These are phyloP conservation scores for Tetrahymena borealis DNA, from an alignment of 73 alveolate species.

Conservation along the genomic window DNA sequence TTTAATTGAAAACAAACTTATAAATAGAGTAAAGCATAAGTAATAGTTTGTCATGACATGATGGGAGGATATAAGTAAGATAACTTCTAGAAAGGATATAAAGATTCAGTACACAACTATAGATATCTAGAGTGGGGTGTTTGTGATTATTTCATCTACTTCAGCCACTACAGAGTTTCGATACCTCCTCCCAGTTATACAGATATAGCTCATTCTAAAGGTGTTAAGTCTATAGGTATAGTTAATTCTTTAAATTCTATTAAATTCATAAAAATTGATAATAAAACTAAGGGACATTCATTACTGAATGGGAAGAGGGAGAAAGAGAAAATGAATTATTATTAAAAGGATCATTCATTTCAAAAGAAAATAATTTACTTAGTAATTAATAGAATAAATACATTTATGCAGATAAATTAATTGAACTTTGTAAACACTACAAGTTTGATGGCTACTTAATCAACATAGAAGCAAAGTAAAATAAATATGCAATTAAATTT, in stretches of 20 bases:
- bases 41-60: conserved; percentile 42
- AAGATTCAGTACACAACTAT: conserved; percentile 28
- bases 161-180: conserved; percentile 57
- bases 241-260: too few species aligned
- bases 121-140: conserved; percentile 54
- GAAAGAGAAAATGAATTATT: conserved; percentile 2
- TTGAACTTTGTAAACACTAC: conserved; percentile 41
- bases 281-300: neutral
- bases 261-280: too few species aligned
- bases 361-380: neutral
- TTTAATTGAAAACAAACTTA: neutral
- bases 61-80: conserved; percentile 30
- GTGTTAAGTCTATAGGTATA: conserved; percentile 57
- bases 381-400: neutral
- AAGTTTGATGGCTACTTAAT: conserved; percentile 69
- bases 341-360: neutral
- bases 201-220: conserved; percentile 49
- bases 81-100: conserved; percentile 14
- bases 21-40: neutral
- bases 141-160: conserved; percentile 60
- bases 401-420: conserved; percentile 41
- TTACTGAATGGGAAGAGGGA: conserved; percentile 31
- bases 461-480: conserved; percentile 56
- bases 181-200: conserved; percentile 56
- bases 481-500: neutral